Base-by-base conservation (phyloP, 257 asterid species). In the Leonotis leonurus region DNA sequence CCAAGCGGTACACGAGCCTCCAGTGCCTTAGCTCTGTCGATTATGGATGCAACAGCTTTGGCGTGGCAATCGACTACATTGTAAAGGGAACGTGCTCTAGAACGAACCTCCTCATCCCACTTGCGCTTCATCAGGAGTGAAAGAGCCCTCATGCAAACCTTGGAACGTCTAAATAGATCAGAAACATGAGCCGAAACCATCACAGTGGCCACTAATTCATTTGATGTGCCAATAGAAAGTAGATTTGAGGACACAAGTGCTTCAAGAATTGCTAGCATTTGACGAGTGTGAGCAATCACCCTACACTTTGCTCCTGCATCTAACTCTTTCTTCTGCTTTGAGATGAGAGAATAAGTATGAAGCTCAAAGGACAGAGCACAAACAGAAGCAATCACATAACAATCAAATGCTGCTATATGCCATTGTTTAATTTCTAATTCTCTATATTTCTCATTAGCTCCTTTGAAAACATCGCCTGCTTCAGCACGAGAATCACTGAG, bases 281-380 rank as follows among this genome's bases (percentile, higher is more conserved):
- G 78, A 25, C 80, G 87, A 25, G 91, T 82, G 63, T 84, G 97
- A 71, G 73, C 63, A 49, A 86, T 77, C 4, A 89, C 95, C 30
- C 62, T 18, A 5, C 45, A 33, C 1, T 50, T 37, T 39, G 68
- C 70, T 63, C 71, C 62, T 51, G 77, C 50, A 32, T 69, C 77
- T 35, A 62, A 64, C 57, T 48, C 62, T 51, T 67, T 60, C 27
- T 71, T 62, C 29, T 74, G 73, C 74, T 81, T 80, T 44, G 89
- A 71, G 69, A 84, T 64, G 52, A 79, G 73, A 67, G 94, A 86
- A 64, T 79, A 73, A 37, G 87, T 81, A 65, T 86, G 94, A 50
- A 89, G 94, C 61, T 89, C 97, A 73, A 87, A 89, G 3, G 97
- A 82, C 57, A 89, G 83, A 68, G 97, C 95, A 77, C 95, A 89